Base-by-base conservation (phyloP, 1,284 basidiomycete genomes). In the Lentinula novae-zelandiae region DNA sequence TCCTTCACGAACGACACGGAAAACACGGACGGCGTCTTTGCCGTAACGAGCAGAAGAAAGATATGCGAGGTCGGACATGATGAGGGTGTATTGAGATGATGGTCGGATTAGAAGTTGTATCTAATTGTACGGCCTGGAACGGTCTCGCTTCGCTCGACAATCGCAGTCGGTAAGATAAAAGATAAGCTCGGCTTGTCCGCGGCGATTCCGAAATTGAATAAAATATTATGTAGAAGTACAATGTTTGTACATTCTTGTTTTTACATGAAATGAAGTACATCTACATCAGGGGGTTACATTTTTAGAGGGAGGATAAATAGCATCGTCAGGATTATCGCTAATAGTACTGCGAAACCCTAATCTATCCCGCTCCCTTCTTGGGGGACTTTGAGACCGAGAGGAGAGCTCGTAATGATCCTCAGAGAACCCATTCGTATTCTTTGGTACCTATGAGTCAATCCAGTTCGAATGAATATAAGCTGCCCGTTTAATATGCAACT, bases 11-110 rank as follows among this genome's bases (percentile, higher is more conserved):
- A 95, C 92, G 61, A 96, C 81, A 42, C 95, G 85, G 65, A 92
- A 83, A 46, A 96, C 88, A 40, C 92, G 83, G 34, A 97, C 84
- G 67, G 90, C 89, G 75, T 93, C 89, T 75, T 96, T 96, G 36
- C 94, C 94, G 69, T 94, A 93, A 31, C 85, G 83, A 1, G 90
- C 87, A 46, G 73, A 63, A 42, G 71, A 67, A 44, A 78, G 69
- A 40, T 66, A 65, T 8, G 70, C 66, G 36, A 66, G 57, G 5
- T 52, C 57, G 10, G 57, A n/a, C 57, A 58, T 58, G 33, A n/a
- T n/a, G 34, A 34, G 22, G 50, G 27, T 27, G 27, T 2, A 27
- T 27, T 27, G 27, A 27, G 27, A 27, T 27, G 27, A 27, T 3
- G 27, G 27, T 27, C 27, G 27, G 3, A 3, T 27, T 27, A 27